Evolutionary conservation across 2,329 filamentous ascomycete genomes (phyloP).

Genomic region (Xylaria sp.): DNA sequence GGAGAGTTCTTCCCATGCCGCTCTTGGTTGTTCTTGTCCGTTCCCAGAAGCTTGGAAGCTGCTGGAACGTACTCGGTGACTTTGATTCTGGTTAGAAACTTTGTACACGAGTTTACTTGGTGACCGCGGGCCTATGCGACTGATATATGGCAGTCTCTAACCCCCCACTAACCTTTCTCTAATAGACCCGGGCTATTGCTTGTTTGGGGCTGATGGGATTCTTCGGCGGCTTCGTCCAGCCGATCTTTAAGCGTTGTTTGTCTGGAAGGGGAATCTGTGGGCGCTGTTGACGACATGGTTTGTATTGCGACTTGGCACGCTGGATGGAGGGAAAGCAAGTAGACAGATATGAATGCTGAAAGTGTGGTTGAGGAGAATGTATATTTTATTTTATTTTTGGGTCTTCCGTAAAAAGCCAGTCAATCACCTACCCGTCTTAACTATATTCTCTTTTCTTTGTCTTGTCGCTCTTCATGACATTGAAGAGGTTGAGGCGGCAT

Average conservation of each 20-base stretch:
- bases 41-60: conserved; percentile 49
- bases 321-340: background rate
- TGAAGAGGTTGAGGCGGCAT: background rate
- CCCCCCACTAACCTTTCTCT: conserved; percentile 50
- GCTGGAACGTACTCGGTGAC: conserved; percentile 52
- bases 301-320: background rate
- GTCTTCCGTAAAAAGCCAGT: background rate
- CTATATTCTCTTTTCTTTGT: background rate
- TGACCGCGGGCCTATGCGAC: no score
- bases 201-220: conserved; percentile 41
- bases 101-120: background rate
- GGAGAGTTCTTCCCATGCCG: conserved; percentile 21
- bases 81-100: conserved; percentile 27
- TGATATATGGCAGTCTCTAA: background rate
- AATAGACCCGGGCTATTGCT: conserved; percentile 42
- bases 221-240: conserved; percentile 50
- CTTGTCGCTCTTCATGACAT: background rate
- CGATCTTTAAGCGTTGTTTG: conserved; percentile 49
- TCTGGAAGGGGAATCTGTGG: background rate
- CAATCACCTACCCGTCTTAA: background rate
- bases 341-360: background rate
- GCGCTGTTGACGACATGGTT: conserved; percentile 3
- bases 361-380: background rate
- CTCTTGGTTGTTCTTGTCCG: conserved; percentile 37
- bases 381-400: background rate